Base-by-base conservation (phyloP, 83 land plant genomes). In the Diphasiastrum complanatum region DNA sequence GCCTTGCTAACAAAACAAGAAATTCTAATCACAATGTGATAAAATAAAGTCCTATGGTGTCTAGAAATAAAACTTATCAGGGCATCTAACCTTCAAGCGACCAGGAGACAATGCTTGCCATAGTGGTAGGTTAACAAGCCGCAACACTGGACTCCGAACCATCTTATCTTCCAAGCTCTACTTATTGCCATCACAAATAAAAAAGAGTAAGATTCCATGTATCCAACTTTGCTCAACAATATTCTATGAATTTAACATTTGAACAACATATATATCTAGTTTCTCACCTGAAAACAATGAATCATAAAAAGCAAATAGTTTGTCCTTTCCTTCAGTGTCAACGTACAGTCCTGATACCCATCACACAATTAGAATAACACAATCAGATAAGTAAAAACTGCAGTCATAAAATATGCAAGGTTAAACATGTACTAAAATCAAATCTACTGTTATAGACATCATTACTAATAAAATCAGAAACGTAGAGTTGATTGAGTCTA, bases 101-200 rank as follows among this genome's bases (percentile, higher is more conserved):
- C 99, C 99, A 72, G 72, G 71, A 25, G 99, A 95, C 25, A 95
- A 71, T 46, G 79, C 64, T 41, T 82, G 92, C 99, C 99, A 95
- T 16, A 85, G 75, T 64, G 82, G 80, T 77, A 95, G 45, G 33
- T 81, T 66, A 10, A 88, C 96, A 25, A 95, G 66, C 60, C 77
- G 73, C 33, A 95, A 71, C 5, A 89, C 75, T 32, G 85, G 79
- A 41, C 79, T 80, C 51, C 96, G 75, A 10, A 95, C 99, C 72
- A 86, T 63, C 25, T 86, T 89, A 79, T 95, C 99, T 63, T 95
- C 99, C 79, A 95, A 69, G 70, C 99, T 95, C 99, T 95, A 74
- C 33, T 35, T 36, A 45, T 31, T 59, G 51, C 34, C n/a, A 60
- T 22, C 12, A 28, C 25, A 66, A 18, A 5, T 1, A 38, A 35